Percentiles rank a stretch among this genome's conserved stretches.
Conservation (phyloP, 2,329 filamentous ascomycete genomes). For the Penicillium crustosum region DNA sequence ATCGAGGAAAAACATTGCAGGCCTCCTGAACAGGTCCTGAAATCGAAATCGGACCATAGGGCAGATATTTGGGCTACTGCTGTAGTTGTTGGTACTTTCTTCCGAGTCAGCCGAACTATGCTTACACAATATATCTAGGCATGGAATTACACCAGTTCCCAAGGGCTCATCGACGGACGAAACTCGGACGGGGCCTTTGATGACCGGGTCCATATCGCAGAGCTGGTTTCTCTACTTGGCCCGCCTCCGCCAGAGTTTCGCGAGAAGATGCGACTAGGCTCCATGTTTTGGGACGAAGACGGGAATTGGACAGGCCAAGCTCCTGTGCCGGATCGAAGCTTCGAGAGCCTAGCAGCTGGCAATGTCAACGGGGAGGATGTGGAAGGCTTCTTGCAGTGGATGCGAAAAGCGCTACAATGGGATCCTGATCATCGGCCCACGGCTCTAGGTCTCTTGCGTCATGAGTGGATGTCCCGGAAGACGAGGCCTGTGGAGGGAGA, state of each 20-base stretch:
- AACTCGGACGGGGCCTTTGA: conserved; percentile 23
- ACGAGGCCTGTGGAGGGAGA: background rate
- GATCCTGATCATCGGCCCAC: conserved; percentile 26
- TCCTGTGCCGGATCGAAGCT: conserved; percentile 18
- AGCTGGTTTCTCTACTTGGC: conserved; percentile 23
- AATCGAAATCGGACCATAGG: background rate
- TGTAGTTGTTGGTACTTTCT: background rate
- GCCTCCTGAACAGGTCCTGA: conserved; percentile 3
- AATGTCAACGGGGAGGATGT: conserved; percentile 26
- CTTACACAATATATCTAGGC: conserved; percentile 1
- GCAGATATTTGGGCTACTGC: background rate
- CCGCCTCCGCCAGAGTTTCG: conserved; percentile 17
- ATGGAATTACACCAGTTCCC: conserved; percentile 2
- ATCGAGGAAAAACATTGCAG: background rate
- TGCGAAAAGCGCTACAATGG: conserved; percentile 34
- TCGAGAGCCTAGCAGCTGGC: conserved; percentile 6
- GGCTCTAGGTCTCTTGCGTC: conserved; percentile 38
- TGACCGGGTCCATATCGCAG: conserved; percentile 25
- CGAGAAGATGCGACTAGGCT: conserved; percentile 17
- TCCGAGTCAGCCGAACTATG: no score
- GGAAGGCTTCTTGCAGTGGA: conserved; percentile 27
- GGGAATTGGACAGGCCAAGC: conserved; percentile 22
- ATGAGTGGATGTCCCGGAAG: conserved; percentile 36
- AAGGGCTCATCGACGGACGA: conserved; percentile 13
- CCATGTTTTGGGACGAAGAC: conserved; percentile 26